Percentiles rank a stretch among this genome's conserved stretches.
Evolutionary conservation across 768 basidiomycete genomes (phyloP).

Genomic region (Tremella mesenterica): DNA sequence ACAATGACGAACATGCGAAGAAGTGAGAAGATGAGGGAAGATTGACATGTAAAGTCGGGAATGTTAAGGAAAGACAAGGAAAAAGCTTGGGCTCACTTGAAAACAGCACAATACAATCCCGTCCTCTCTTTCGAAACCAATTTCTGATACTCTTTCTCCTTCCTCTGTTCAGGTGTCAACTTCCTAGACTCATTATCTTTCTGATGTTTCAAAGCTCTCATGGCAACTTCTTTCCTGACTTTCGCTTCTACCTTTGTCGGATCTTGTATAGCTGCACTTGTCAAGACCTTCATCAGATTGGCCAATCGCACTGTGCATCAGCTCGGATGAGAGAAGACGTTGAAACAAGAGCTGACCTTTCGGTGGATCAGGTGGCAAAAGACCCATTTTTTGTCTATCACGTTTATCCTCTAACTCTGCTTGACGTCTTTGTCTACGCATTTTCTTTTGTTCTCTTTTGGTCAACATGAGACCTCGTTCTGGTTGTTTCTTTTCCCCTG

Average conservation of each 20-base stretch:
- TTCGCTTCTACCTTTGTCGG: conserved; percentile 95
- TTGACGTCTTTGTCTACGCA: conserved; percentile 78
- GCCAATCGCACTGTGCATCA: conserved; percentile 69
- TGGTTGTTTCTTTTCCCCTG: conserved; percentile 66
- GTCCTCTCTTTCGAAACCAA: conserved; percentile 80
- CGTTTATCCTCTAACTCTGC: conserved; percentile 88
- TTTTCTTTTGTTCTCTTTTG: conserved; percentile 96
- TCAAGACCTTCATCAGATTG: conserved; percentile 95
- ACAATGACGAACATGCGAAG: no score
- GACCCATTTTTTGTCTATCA: conserved; percentile 89
- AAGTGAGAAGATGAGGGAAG: no score
- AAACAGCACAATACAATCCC: conserved; percentile 72
- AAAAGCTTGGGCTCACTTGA: conserved; percentile 66
- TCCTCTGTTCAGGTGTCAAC: conserved; percentile 77
- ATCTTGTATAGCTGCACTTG: conserved; percentile 92
- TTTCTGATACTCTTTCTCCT: conserved; percentile 78
- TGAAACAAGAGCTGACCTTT: no score
- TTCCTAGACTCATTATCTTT: conserved; percentile 89
- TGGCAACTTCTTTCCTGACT: conserved; percentile 84
- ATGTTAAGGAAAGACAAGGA: no score
- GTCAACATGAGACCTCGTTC: conserved; percentile 85
- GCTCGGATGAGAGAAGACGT: conserved; percentile 10
- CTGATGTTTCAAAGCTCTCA: conserved; percentile 78
- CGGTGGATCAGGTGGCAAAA: conserved; percentile 86
- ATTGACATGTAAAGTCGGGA: no score